A percentile compares a stretch with the other conserved stretches of the same genome.
phyloP scores from a whole-genome alignment of 495 filamentous ascomycete genomes.

The Opeltia flavorubescens region DNA sequence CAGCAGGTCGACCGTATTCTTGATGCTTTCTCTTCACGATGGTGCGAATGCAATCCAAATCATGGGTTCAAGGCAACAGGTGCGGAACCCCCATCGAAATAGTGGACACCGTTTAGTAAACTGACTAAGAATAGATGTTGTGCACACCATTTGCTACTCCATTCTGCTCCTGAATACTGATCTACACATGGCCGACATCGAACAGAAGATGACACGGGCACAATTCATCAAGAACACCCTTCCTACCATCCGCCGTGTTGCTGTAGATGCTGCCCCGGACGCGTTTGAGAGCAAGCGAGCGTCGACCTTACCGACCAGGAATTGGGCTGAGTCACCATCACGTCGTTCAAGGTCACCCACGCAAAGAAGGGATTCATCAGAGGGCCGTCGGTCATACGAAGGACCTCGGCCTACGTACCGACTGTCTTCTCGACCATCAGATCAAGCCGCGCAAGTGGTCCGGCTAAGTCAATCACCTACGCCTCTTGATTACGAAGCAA shows the following conservation, averaged over 20 bases:
- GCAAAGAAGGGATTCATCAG: not conserved
- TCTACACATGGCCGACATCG: conserved; percentile 85
- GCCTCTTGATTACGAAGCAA: conserved; percentile 8
- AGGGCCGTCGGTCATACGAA: conserved; percentile 13
- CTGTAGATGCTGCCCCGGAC: conserved; percentile 54
- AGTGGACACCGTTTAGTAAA: not conserved
- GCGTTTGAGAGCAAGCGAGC: conserved; percentile 44
- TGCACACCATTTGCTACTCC: conserved; percentile 95
- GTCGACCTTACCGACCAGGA: conserved; percentile 27
- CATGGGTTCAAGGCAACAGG: conserved; percentile 86
- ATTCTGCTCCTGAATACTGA: conserved; percentile 92
- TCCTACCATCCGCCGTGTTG: conserved; percentile 68
- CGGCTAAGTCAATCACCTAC: conserved; percentile 5
- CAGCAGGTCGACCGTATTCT: conserved; percentile 94
- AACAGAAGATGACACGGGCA: conserved; percentile 84
- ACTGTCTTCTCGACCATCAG: conserved; percentile 14
- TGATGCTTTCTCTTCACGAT: conserved; percentile 71
- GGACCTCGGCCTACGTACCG: conserved; percentile 11
- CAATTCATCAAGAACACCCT: conserved; percentile 97
- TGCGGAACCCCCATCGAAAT: conserved; percentile 26
- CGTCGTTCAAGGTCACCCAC: not conserved
- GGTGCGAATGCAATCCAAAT: conserved; percentile 88
- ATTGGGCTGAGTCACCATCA: conserved; percentile 2
- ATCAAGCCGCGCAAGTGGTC: conserved; percentile 5
- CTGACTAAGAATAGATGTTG: conserved; percentile 49